Evolutionary conservation across 129 eudicot species (phyloP).

Genomic region (Daucus carota): DNA sequence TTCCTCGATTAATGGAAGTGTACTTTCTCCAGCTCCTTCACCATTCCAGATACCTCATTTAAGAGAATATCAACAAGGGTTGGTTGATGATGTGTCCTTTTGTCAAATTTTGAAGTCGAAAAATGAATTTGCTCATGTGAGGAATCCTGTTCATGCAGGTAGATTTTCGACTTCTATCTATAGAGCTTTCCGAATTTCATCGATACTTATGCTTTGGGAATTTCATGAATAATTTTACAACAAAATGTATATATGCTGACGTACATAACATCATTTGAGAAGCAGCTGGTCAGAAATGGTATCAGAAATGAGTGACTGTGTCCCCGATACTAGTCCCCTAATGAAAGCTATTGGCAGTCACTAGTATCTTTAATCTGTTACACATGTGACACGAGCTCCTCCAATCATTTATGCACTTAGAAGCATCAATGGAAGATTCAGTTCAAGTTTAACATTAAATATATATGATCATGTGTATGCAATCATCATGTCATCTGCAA

Average conservation of each 20-base stretch:
- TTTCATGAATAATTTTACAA: not conserved
- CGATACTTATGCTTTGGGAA: not conserved
- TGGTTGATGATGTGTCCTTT: conserved; percentile 28
- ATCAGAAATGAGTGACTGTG: not conserved
- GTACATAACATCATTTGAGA: not conserved
- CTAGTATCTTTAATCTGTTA: not conserved
- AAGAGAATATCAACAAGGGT: conserved; percentile 54
- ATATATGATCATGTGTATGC: not conserved
- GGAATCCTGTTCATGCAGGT: conserved; percentile 28
- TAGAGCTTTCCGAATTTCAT: not conserved
- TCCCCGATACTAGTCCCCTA: not conserved
- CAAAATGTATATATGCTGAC: not conserved
- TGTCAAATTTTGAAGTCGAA: conserved; percentile 29
- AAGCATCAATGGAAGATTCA: not conserved
- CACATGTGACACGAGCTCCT: not conserved
- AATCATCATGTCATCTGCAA: not conserved
- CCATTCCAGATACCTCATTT: conserved; percentile 76
- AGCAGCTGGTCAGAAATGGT: not conserved
- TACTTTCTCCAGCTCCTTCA: conserved; percentile 61
- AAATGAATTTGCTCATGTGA: conserved; percentile 14
- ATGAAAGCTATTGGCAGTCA: not conserved
- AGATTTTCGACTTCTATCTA: not conserved
- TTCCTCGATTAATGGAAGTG: conserved; percentile 69
- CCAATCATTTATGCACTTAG: not conserved
- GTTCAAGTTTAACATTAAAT: not conserved